Evolutionary conservation across 179 eudicot species (phyloP), one percentile per base, ranked within the genome.

Genomic region (Patellifolia procumbens): DNA sequence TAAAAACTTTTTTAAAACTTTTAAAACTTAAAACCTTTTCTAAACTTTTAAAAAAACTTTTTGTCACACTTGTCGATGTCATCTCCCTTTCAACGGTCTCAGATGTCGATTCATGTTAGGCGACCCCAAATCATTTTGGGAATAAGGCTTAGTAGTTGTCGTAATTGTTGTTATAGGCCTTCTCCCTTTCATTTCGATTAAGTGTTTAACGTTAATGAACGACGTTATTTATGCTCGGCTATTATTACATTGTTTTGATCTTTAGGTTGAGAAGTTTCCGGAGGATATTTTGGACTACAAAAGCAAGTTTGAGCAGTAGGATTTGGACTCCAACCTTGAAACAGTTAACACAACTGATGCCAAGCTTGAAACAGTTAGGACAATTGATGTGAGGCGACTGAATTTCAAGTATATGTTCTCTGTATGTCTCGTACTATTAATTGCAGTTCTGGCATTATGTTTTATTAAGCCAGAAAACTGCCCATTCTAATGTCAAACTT

Each of bases 371-470:
- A 78, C 85, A 5, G 91, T 81, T 52, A 85, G 91, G 84, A 84
- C 88, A 28, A 87, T 94, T 53, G 93, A 91, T 85, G 87, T 90
- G 52, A 83, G 91, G 74, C 91, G 88, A 73, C 88, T 94, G 15
- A 83, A 73, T 15, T 68, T 74, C 63, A 91, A 81, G 74, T 75
- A 81, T 67, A 53, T 85, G 59, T 61, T 88, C 46, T 16, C 81
- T 56, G 85, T 83, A 61, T 65, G 84, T 76, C 67, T 95, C 52
- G 67, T 78, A 56, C 62, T 85, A n/a, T 75, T 78, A 12, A 45
- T 87, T 28, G 83, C 93, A 48, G 77, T 78, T 19, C 28, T 84
- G 70, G 89, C 79, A 32, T 28, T 79, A 19, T 77, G 83, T 51
- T 79, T 79, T 71, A 42, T 81, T 66, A 73, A 74, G 19, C 84